phyloP scores from a whole-genome alignment of 2,329 filamentous ascomycete genomes.

The Ophiostoma piceae region DNA sequence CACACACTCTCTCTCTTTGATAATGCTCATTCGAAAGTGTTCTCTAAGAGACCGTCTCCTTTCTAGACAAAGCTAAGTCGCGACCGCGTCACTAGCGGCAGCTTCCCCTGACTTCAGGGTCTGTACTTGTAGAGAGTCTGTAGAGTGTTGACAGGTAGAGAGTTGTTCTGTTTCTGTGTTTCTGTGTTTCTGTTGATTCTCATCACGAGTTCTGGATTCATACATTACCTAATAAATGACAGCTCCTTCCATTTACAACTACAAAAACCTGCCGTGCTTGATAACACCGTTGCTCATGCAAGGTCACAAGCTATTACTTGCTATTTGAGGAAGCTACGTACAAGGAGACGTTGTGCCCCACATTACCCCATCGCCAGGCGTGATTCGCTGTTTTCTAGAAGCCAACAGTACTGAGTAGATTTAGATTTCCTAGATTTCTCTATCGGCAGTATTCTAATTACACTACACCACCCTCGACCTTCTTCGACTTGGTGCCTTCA shows the following conservation, averaged over 20 bases:
- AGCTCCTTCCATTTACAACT: neutral
- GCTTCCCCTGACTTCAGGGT: constrained; percentile 3
- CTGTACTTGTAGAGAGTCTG: neutral
- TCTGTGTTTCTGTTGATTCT: too few relatives aligned
- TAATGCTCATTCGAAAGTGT: too few relatives aligned
- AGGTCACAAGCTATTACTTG: neutral
- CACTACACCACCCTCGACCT: neutral
- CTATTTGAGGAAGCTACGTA: too few relatives aligned
- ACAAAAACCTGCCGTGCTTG: neutral
- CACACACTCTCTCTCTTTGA: too few relatives aligned
- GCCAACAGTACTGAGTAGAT: neutral
- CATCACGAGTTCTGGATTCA: too few relatives aligned
- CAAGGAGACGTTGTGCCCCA: neutral
- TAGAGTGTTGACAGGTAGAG: neutral
- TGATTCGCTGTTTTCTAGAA: neutral
- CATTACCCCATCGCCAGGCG: neutral
- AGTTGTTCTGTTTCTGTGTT: too few relatives aligned
- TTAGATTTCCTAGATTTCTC: too few relatives aligned
- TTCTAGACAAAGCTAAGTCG: neutral
- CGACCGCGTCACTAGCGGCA: constrained; percentile 1
- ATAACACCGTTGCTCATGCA: neutral
- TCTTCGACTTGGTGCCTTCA: neutral
- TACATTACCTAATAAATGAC: neutral
- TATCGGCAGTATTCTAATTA: too few relatives aligned
- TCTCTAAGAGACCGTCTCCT: too few relatives aligned